Base-by-base conservation (phyloP, 1,284 basidiomycete species). In the Puccinia novopanici region DNA sequence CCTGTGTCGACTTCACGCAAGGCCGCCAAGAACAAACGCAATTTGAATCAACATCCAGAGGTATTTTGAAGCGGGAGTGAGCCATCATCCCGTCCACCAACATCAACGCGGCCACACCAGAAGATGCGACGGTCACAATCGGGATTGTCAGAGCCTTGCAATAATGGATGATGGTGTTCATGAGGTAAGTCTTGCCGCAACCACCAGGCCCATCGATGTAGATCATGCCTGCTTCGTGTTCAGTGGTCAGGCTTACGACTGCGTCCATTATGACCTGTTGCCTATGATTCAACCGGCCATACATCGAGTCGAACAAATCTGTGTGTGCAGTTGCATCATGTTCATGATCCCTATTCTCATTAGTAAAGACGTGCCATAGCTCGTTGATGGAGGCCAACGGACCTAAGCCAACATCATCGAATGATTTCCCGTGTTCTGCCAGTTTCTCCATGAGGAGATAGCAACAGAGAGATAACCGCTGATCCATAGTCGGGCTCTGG, bases 31-130 rank as follows among this genome's bases (percentile, higher is more conserved):
- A 37, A 13, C 70, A 72, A 2, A 12, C 17, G 3, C 15, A 19
- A 27, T 15, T 13, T 4, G 8, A 15, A n/a, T 52, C 22, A 5
- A 72, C 9, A 5, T 30, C 22, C 2, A 74, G 4, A 3, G 52
- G 72, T 3, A 74, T 74, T n/a, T 54, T 57, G 24, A 74, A 57
- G 17, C 54, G 17, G 2, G 72, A 55, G 27, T 74, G 72, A 40
- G 72, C 72, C 0, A 54, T 57, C 1, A 19, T 40, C 6, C 52
- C 52, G 2, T n/a, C 22, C 1, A 40, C 37, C 34, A 74, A 40
- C 52, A 74, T 27, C 3, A 74, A 34, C 8, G 48, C 19, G 3
- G 70, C 45, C 12, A 74, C 72, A n/a, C n/a, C n/a, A n/a, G n/a
- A n/a, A n/a, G n/a, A n/a, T n/a, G 22, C 72, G 4, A 74, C 52